These are phyloP conservation scores for Aspergillus heteromorphus DNA, from an alignment of 495 filamentous ascomycete genomes.

Conservation along the genomic window DNA sequence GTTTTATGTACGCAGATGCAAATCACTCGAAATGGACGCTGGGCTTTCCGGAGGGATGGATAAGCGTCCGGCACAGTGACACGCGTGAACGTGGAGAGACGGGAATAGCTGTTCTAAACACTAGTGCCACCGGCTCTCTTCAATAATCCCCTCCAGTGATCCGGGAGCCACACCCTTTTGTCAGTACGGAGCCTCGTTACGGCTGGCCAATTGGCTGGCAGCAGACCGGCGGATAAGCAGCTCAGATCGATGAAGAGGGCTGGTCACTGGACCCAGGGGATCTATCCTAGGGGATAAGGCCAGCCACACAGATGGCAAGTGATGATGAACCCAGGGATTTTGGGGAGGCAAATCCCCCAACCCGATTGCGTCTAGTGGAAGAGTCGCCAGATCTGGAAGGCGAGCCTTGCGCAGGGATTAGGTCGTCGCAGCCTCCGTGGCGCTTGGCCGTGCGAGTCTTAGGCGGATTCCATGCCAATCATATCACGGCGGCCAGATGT, in stretches of 20 bases:
- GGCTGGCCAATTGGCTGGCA: conserved; percentile 11
- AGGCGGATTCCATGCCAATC: conserved; percentile 17
- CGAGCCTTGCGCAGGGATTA: conserved; percentile 29
- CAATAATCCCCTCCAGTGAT: not conserved
- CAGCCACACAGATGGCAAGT: conserved; percentile 2
- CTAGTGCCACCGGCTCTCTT: conserved; percentile 1
- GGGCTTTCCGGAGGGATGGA: not conserved
- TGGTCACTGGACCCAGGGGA: conserved; percentile 11
- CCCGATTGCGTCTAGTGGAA: conserved; percentile 22
- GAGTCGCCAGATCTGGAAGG: conserved; percentile 14
- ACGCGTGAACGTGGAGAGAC: not conserved
- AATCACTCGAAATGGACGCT: conserved; percentile 4
- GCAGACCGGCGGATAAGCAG: conserved; percentile 7
- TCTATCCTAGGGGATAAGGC: conserved; percentile 2
- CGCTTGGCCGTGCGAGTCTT: conserved; percentile 19
- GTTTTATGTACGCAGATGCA: conserved; percentile 3
- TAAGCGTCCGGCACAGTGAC: not conserved
- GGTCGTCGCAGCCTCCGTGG: conserved; percentile 24
- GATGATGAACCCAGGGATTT: conserved; percentile 10
- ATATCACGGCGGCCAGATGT: conserved; percentile 4
- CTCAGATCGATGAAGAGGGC: conserved; percentile 2
- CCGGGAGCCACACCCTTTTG: conserved; percentile 4
- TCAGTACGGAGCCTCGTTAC: conserved; percentile 11
- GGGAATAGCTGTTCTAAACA: conserved; percentile 1
- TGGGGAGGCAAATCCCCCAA: conserved; percentile 8